phyloP scores from a whole-genome alignment of 169 alveolate species.

The Plasmodium reichenowi region DNA sequence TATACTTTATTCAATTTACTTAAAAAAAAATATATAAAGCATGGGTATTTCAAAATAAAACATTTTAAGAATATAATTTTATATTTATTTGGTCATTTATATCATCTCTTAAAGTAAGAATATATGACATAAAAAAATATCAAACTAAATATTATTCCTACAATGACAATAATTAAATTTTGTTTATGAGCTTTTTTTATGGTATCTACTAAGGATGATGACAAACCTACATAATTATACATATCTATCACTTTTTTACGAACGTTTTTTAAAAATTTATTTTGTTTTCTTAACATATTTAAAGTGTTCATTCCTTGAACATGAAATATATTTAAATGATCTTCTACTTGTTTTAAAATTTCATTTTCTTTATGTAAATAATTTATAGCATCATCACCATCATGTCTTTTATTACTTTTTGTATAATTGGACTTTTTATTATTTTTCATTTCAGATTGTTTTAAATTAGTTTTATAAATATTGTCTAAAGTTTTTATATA shows the following conservation, averaged over 20 bases:
- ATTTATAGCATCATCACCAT: conserved; percentile 10
- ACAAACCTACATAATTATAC: conserved; percentile 64
- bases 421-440: conserved; percentile 1
- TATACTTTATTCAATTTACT: too few relatives aligned
- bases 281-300: conserved; percentile 49
- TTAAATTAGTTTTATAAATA: conserved; percentile 46
- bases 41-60: too few relatives aligned
- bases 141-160: conserved; percentile 23
- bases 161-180: conserved; percentile 59
- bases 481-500: conserved; percentile 56
- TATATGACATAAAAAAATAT: conserved; percentile 45
- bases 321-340: conserved; percentile 49
- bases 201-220: conserved; percentile 33
- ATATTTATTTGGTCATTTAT: not conserved
- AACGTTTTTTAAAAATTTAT: conserved; percentile 57
- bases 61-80: too few relatives aligned
- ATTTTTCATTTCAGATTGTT: conserved; percentile 16
- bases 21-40: too few relatives aligned
- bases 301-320: conserved; percentile 60
- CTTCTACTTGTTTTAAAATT: conserved; percentile 55
- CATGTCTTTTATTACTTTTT: conserved; percentile 4
- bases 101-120: conserved; percentile 14
- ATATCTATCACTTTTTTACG: conserved; percentile 72
- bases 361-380: conserved; percentile 68
- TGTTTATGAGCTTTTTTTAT: conserved; percentile 62